Base-by-base conservation (phyloP, 225 moss, liverwort and hornwort species). In the Marchantia paleacea region DNA sequence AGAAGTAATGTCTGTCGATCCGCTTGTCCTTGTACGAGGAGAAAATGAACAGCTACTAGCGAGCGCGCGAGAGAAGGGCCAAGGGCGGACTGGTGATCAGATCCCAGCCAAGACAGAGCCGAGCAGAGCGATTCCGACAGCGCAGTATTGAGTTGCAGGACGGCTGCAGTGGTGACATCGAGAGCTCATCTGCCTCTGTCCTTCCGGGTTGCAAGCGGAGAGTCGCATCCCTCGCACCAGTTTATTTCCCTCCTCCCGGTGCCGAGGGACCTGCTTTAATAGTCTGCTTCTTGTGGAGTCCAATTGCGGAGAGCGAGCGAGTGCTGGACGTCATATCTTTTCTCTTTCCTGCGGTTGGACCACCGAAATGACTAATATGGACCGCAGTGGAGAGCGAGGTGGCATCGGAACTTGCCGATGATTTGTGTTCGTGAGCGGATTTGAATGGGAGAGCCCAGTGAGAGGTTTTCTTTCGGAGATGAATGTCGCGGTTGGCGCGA, bases 181-280 rank as follows among this genome's bases (percentile, higher is more conserved):
- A 69, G 69, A 69, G 69, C 69, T 47, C 13, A n/a, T 39, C 74
- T 74, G 7, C 26, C 28, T 54, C 54, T 74, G 54, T 52, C 25
- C 30, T 68, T 31, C 68, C 68, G 31, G 6, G 16, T 55, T 73
- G 15, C 25, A 55, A 55, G 74, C 54, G 74, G 74, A 74, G 54
- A 74, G 74, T 74, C 74, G 74, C 74, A 74, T 74, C 74, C 74
- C 74, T 74, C 74, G 22, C 73, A 51, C 51, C 72, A 72, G 51
- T 51, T 72, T 11, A n/a, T 22, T 24, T n/a, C 10, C 10, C 25
- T 16, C 55, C 74, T 73, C 13, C 25, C 0, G n/a, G 12, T 0
- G n/a, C n/a, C n/a, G 22, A 54, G 24, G 12, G 26, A 25, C 28
- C 11, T 28, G 9, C 7, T 70, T 20, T 39, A 10, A 7, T 74